Evolutionary conservation across 129 eudicot genomes (phyloP), one percentile per base, ranked within the genome.

Genomic region (Chrysanthemum seticuspe): DNA sequence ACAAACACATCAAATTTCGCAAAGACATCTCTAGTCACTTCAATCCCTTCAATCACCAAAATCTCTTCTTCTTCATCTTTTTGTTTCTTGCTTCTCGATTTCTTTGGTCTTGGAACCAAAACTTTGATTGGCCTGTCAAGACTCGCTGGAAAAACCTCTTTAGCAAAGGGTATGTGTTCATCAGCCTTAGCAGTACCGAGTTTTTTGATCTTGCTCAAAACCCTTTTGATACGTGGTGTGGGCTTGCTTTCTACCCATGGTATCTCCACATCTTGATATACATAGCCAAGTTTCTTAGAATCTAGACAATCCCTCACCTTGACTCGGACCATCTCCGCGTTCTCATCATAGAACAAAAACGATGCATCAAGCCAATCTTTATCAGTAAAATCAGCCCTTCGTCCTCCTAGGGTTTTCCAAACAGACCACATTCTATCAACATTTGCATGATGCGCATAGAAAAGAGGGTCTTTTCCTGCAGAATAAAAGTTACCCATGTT

Each of bases 401-500:
- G 71, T 61, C 76, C 82, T 1, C 78, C 83, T 51, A 78, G 49
- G 19, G 81, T 83, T 67, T 77, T 80, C 90, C 90, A 86, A 2
- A 86, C 15, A 0, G 87, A 62, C 90, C 87, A 82, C 87, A 85
- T 76, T 58, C 90, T 65, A 57, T 85, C 90, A 1, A 82, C 69
- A 62, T 85, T 85, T 9, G 83, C 52, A 45, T 86, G 90, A 70
- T 86, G 90, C 14, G 81, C 79, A 59, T 73, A 86, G 58, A 86
- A 86, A 2, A 86, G 23, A 4, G 90, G 87, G 44, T 86, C 90
- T 23, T 85, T 79, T 0, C 58, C 89, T 2, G 89, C 89, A 2
- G 89, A 85, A 73, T 85, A 85, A 21, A 85, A 85, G 78, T 79
- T 83, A 10, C 90, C 90, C 85, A 86, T 62, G 54, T 86, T 65